A percentile compares a stretch with the other conserved stretches of the same genome.
Evolutionary conservation across 2,329 filamentous ascomycete species (phyloP).

Genomic region (Pseudogymnoascus sp.): DNA sequence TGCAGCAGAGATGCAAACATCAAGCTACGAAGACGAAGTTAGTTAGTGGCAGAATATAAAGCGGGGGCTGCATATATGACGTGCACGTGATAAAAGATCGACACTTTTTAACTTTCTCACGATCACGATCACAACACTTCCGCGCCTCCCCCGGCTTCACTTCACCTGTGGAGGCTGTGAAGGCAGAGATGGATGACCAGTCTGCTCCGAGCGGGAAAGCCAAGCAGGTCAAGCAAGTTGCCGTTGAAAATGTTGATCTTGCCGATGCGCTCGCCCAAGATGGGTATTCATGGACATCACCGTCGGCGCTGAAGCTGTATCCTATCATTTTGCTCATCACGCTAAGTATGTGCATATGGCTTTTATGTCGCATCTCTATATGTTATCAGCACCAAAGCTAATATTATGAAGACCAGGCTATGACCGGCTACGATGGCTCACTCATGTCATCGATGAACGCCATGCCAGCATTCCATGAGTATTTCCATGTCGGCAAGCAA

Average conservation of each 20-base stretch:
- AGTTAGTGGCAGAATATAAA: too few species aligned
- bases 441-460: conserved; percentile 43
- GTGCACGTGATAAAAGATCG: too few species aligned
- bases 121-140: too few species aligned
- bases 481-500: background rate
- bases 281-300: conserved; percentile 28
- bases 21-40: too few species aligned
- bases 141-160: too few species aligned
- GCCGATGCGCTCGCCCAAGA: conserved; percentile 28
- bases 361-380: background rate
- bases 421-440: conserved; percentile 18
- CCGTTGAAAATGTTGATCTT: conserved; percentile 26
- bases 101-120: too few species aligned
- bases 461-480: conserved; percentile 35
- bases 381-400: background rate
- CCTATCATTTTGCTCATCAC: background rate
- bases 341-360: background rate
- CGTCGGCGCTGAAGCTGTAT: background rate
- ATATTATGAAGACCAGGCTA: background rate
- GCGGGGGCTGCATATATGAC: too few species aligned
- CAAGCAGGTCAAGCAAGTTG: background rate
- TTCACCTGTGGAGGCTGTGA: background rate
- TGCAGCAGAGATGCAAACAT: too few species aligned
- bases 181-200: background rate
- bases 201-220: background rate